A percentile compares a stretch with the other conserved stretches of the same genome.
Conservation (phyloP, 176 grass and related monocot species). For the Lolium perenne region DNA sequence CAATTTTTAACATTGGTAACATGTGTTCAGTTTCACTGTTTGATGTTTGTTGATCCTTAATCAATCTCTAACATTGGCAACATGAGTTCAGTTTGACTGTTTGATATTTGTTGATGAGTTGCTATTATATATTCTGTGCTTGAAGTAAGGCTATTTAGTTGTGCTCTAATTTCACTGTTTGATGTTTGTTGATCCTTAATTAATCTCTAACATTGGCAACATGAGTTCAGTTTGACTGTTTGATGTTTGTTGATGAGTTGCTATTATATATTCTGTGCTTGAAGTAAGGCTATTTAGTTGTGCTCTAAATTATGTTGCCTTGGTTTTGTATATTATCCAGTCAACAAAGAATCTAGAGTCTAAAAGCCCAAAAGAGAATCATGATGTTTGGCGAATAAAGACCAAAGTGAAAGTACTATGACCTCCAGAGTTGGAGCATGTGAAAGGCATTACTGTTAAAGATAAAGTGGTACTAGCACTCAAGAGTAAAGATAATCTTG, state of each 20-base stretch:
- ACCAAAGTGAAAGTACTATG: slow-evolving; percentile 61
- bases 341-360: slow-evolving; percentile 74
- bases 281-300: slow-evolving; percentile 41
- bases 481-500: slow-evolving; percentile 67
- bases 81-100: slow-evolving; percentile 31
- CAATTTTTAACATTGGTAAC: too few species aligned
- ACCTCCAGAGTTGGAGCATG: slow-evolving; percentile 63
- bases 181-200: neutral
- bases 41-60: neutral
- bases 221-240: slow-evolving; percentile 30
- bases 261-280: slow-evolving; percentile 40
- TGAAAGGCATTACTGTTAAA: slow-evolving; percentile 59
- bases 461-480: slow-evolving; percentile 52
- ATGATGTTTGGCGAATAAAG: slow-evolving; percentile 70
- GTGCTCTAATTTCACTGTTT: slow-evolving; percentile 44
- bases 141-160: slow-evolving; percentile 44
- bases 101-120: slow-evolving; percentile 38
- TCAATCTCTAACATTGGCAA: slow-evolving; percentile 23
- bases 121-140: slow-evolving; percentile 35
- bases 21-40: too few species aligned
- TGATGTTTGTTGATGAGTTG: slow-evolving; percentile 37
- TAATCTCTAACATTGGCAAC: slow-evolving; percentile 25
- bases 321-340: slow-evolving; percentile 78
- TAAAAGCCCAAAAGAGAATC: slow-evolving; percentile 74
- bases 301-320: slow-evolving; percentile 67